Conservation (phyloP, 2,329 filamentous ascomycete genomes). For the Westerdykella aurantiaca region DNA sequence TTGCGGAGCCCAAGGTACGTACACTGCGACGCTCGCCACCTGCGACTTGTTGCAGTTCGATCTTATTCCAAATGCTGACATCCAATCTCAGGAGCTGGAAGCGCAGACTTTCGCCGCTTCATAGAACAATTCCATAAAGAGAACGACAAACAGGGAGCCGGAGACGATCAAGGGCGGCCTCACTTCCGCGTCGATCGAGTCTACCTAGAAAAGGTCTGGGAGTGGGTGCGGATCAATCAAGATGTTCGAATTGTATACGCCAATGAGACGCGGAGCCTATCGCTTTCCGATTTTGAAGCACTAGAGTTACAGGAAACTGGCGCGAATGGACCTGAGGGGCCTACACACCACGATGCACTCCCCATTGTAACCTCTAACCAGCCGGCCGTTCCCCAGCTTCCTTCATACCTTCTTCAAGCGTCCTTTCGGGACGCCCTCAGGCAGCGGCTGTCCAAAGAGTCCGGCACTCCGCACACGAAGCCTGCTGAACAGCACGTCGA, state of each 20-base stretch:
- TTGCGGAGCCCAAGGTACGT: constrained; percentile 53
- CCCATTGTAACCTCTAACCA: too few relatives aligned
- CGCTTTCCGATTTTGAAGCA: constrained; percentile 28
- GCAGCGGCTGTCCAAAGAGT: too few relatives aligned
- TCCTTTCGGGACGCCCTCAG: too few relatives aligned
- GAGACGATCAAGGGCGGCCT: background rate
- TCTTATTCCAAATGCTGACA: constrained; percentile 7
- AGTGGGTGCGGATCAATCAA: constrained; percentile 51
- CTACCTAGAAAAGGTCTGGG: constrained; percentile 52
- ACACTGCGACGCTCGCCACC: background rate
- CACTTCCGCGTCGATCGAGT: constrained; percentile 39
- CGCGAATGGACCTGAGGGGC: background rate
- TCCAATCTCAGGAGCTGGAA: constrained; percentile 34
- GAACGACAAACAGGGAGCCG: background rate
- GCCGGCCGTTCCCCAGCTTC: too few relatives aligned
- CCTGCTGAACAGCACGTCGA: too few relatives aligned
- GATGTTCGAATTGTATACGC: constrained; percentile 51
- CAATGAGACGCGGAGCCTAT: constrained; percentile 28
- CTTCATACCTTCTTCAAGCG: too few relatives aligned
- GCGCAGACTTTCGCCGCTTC: constrained; percentile 37
- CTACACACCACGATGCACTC: too few relatives aligned
- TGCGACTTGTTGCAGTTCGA: constrained; percentile 1
- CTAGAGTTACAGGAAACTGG: constrained; percentile 18
- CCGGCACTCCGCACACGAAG: too few relatives aligned
- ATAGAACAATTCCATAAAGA: constrained; percentile 34